Base-by-base conservation (phyloP, 140 eudicot species). In the Flaveria floridana region DNA sequence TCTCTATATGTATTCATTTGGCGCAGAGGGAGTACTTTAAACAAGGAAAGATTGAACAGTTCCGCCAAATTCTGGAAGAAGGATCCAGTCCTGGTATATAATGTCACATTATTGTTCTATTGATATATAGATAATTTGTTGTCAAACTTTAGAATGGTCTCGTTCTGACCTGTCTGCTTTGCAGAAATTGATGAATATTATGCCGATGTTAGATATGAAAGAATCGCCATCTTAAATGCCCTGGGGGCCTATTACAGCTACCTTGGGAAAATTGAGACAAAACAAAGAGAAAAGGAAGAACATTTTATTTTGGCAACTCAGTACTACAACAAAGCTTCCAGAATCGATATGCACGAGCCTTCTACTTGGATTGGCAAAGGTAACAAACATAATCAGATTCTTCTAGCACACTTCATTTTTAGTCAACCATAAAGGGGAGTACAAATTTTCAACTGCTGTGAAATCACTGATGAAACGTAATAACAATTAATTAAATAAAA, bases 281-380 rank as follows among this genome's bases (percentile, higher is more conserved):
- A 87, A 63, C 88, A 81, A 73, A 87, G 91, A 67, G 96, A 91
- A 74, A 95, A 95, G 86, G 99, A 95, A 64, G 96, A 91, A 18
- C 86, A 95, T 74, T 91, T 89, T 56, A 81, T 85, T 34, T 74
- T 80, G 81, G 97, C 99, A 15, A 91, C 99, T 55, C 88, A 89
- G 55, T 88, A 86, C 77, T 95, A 95, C 84, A 95, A 95, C 81
- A 95, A 86, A 83, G 99, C 99, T 39, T 95, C 99, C 59, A 85
- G 96, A 82, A 89, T 95, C 75, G 99, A 95, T 84, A 87, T 88
- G 96, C 97, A 88, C 18, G 96, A 95, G 68, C 89, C 97, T 72
- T 95, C 99, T 81, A 95, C 99, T 20, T 95, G 99, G 99, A 90
- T 95, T 81, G 99, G 99, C 62, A 95, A 95, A 91, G 99, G 99